Conservation (phyloP, 1,284 basidiomycete species). For the Tausonia pullulans region DNA sequence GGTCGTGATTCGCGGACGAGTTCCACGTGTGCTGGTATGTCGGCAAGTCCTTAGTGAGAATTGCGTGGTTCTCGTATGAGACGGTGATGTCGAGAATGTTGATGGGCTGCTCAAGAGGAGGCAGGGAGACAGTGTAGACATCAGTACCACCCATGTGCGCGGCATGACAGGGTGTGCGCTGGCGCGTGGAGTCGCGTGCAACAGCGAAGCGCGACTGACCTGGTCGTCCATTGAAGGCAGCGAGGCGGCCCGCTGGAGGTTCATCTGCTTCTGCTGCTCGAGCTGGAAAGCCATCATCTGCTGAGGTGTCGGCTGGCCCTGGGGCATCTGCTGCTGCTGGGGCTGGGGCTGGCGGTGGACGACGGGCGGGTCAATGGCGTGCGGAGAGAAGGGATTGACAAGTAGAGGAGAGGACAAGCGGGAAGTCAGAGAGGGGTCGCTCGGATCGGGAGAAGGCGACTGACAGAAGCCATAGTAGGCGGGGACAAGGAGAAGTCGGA, state of each 20-base stretch:
- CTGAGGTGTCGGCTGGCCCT: neutral
- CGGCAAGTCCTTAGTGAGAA: neutral
- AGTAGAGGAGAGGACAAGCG: too few species aligned
- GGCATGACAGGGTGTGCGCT: neutral
- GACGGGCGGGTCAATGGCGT: too few species aligned
- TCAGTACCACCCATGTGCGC: neutral
- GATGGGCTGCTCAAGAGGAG: neutral
- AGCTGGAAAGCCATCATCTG: constrained; percentile 4
- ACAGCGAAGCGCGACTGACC: neutral
- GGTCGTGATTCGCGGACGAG: neutral
- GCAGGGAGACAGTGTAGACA: neutral
- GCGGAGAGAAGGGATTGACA: too few species aligned
- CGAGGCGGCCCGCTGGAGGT: constrained; percentile 9
- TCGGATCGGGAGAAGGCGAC: too few species aligned
- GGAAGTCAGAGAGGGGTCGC: too few species aligned
- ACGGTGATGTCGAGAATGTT: neutral
- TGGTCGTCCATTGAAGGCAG: constrained; percentile 8
- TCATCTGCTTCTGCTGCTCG: constrained; percentile 7
- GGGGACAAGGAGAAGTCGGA: too few species aligned
- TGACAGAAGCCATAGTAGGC: too few species aligned
- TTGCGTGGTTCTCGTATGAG: neutral
- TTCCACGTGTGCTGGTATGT: neutral
- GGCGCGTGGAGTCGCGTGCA: neutral
- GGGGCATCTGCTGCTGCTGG: neutral
- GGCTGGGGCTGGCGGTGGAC: too few species aligned